Evolutionary conservation across 208 protist species (phyloP).

Genomic region (Herpetomonas samuelpessoai): DNA sequence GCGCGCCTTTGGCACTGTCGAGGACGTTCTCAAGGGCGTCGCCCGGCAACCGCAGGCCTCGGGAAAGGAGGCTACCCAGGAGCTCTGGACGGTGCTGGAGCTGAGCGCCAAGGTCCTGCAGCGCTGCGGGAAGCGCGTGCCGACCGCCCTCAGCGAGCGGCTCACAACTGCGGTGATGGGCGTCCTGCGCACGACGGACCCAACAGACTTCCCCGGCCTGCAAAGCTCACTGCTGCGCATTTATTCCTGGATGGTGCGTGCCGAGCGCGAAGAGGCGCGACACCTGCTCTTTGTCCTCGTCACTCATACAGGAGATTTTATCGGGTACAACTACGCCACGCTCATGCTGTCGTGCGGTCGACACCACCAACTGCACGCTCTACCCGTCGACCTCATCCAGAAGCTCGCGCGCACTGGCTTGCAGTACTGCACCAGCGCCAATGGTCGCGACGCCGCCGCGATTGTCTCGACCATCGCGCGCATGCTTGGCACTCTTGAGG

Average conservation of each 20-base stretch:
- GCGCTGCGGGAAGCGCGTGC: slow-evolving; percentile 59
- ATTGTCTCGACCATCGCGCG: slow-evolving; percentile 56
- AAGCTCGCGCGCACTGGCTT: slow-evolving; percentile 40
- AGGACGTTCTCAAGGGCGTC: slow-evolving; percentile 35
- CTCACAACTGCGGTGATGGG: slow-evolving; percentile 40
- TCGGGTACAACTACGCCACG: slow-evolving; percentile 41
- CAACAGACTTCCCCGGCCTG: slow-evolving; percentile 21
- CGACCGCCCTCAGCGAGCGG: slow-evolving; percentile 48
- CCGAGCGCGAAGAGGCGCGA: slow-evolving; percentile 47
- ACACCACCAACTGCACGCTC: slow-evolving; percentile 52
- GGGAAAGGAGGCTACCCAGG: background rate
- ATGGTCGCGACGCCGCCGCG: slow-evolving; percentile 36
- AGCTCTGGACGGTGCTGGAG: slow-evolving; percentile 27
- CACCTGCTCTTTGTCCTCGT: slow-evolving; percentile 57
- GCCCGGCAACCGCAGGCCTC: background rate
- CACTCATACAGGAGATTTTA: slow-evolving; percentile 49
- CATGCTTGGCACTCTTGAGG: slow-evolving; percentile 40
- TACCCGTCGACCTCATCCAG: slow-evolving; percentile 54
- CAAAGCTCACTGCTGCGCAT: slow-evolving; percentile 55
- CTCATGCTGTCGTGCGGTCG: slow-evolving; percentile 50
- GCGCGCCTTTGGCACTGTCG: slow-evolving; percentile 52
- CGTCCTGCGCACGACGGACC: slow-evolving; percentile 35
- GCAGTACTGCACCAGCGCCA: slow-evolving; percentile 38
- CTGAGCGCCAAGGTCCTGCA: slow-evolving; percentile 69
- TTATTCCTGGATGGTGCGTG: slow-evolving; percentile 78